These are phyloP conservation scores for Hortiboletus rubellus DNA, from an alignment of 1,284 basidiomycete genomes.

Conservation along the genomic window DNA sequence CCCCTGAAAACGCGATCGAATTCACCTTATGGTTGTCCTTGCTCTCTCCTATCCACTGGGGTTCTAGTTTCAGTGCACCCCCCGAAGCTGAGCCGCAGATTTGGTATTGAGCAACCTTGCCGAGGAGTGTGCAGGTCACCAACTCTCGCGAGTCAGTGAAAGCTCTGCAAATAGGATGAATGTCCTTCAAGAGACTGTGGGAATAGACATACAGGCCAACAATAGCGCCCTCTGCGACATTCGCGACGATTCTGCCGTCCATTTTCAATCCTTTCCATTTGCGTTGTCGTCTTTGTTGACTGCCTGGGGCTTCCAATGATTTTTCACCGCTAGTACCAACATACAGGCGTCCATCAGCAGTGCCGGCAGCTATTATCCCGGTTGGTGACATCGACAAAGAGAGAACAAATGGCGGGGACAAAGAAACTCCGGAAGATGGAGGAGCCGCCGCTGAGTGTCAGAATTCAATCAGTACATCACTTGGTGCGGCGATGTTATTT, in stretches of 20 bases:
- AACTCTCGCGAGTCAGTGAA: conserved; percentile 50
- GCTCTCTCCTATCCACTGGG: conserved; percentile 47
- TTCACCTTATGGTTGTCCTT: conserved; percentile 59
- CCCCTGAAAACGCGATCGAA: conserved; percentile 44
- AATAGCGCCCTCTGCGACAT: conserved; percentile 68
- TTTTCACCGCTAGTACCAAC: conserved; percentile 69
- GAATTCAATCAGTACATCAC: conserved; percentile 5
- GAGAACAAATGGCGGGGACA: conserved; percentile 74
- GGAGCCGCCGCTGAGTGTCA: conserved; percentile 39
- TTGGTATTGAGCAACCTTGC: conserved; percentile 50
- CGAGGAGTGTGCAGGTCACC: conserved; percentile 59
- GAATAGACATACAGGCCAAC: conserved; percentile 56
- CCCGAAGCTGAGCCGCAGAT: conserved; percentile 37
- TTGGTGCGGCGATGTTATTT: background rate
- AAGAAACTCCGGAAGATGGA: conserved; percentile 47
- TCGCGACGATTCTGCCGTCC: conserved; percentile 45
- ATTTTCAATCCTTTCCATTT: conserved; percentile 71
- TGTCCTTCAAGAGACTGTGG: background rate
- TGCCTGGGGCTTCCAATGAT: conserved; percentile 23
- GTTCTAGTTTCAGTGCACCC: conserved; percentile 40
- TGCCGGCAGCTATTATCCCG: conserved; percentile 66
- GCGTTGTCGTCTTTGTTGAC: conserved; percentile 54
- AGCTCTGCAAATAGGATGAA: conserved; percentile 38
- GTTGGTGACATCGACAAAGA: conserved; percentile 55
- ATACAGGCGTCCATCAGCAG: conserved; percentile 72